Percentiles rank a stretch among this genome's conserved stretches.
Evolutionary conservation across 306 rosid genomes (phyloP).

Genomic region (Bauhinia variegata): DNA sequence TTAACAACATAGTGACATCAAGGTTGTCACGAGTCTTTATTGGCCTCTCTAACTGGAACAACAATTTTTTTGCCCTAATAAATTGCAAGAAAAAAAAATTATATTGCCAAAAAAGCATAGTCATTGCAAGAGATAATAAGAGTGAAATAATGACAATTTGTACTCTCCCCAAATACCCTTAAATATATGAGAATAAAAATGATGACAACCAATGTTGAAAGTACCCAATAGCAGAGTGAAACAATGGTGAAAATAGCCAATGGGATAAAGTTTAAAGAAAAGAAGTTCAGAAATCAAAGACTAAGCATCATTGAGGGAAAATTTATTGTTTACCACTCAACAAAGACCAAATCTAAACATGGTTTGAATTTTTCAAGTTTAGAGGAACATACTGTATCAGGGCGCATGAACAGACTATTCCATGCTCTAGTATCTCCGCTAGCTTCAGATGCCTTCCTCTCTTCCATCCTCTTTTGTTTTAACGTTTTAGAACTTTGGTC

Average conservation of each 20-base stretch:
- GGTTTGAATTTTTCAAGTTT: constrained; percentile 22
- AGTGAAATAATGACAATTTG: not conserved
- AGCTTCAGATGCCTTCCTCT: constrained; percentile 82
- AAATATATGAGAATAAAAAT: no score
- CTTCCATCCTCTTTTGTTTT: constrained; percentile 73
- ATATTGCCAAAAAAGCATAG: not conserved
- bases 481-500: constrained; percentile 63
- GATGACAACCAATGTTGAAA: no score
- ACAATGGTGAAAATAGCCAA: constrained; percentile 10
- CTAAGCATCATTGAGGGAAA: constrained; percentile 8
- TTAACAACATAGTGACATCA: not conserved
- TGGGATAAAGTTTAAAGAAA: not conserved
- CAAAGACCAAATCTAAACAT: constrained; percentile 18
- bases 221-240: not conserved
- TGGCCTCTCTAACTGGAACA: no score
- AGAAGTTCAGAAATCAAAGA: not conserved
- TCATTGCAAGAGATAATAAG: not conserved
- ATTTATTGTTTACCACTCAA: not conserved
- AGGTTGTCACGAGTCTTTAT: not conserved
- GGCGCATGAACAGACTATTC: constrained; percentile 90
- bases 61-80: no score
- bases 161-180: not conserved
- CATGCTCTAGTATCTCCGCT: constrained; percentile 91
- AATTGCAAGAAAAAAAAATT: not conserved
- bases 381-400: constrained; percentile 77